Evolutionary conservation across 305 asterid genomes (phyloP).

Genomic region (Ilex paraguariensis): DNA sequence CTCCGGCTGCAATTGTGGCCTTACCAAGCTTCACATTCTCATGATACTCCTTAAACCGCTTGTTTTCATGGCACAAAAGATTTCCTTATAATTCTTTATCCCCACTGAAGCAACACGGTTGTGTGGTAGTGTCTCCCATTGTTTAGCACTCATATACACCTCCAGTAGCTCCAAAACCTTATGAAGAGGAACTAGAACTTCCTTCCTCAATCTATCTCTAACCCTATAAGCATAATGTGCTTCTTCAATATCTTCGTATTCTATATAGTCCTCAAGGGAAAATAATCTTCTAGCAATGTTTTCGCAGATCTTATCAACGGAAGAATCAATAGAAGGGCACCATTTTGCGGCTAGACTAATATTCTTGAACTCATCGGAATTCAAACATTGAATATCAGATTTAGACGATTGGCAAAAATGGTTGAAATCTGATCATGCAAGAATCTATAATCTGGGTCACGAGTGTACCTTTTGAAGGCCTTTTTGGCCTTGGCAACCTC

Average conservation of each 20-base stretch:
- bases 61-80: slow-evolving; percentile 24
- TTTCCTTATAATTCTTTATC: slow-evolving; percentile 31
- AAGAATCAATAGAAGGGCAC: slow-evolving; percentile 36
- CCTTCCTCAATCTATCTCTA: no score
- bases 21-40: slow-evolving; percentile 33
- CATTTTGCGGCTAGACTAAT: slow-evolving; percentile 32
- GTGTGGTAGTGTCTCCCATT: no score
- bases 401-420: slow-evolving; percentile 15
- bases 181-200: no score
- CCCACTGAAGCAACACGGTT: slow-evolving; percentile 32
- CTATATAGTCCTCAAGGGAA: slow-evolving; percentile 20
- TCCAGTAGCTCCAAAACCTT: no score
- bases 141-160: no score
- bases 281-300: slow-evolving; percentile 14
- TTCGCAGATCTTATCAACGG: no score
- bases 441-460: slow-evolving; percentile 21
- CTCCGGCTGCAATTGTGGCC: slow-evolving; percentile 38
- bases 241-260: slow-evolving; percentile 26
- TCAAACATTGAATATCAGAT: slow-evolving; percentile 19
- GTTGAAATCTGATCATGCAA: no score
- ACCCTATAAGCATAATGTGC: slow-evolving; percentile 25
- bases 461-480: slow-evolving; percentile 18
- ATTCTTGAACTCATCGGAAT: slow-evolving; percentile 10
- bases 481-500: slow-evolving; percentile 20
- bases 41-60: slow-evolving; percentile 30